Evolutionary conservation across 371 early-diverging fungal genomes (phyloP).

Genomic region (Mucor ambiguus): DNA sequence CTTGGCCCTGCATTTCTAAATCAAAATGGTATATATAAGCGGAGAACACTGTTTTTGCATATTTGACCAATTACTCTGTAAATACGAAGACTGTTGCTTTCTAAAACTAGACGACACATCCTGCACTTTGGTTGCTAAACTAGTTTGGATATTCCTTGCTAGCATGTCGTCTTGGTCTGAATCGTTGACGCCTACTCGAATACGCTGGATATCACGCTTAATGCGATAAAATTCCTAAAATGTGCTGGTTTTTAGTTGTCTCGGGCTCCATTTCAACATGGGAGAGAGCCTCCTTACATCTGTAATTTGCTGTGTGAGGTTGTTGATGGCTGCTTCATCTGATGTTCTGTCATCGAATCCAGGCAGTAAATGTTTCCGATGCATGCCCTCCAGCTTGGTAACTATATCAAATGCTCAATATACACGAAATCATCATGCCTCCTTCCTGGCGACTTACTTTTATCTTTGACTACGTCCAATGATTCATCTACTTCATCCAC

Average conservation of each 20-base stretch:
- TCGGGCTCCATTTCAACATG: too few relatives aligned
- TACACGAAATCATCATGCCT: neutral
- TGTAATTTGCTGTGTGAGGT: slow-evolving; percentile 81
- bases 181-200: slow-evolving; percentile 56
- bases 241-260: neutral
- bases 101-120: slow-evolving; percentile 82
- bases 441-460: slow-evolving; percentile 55
- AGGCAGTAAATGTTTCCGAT: slow-evolving; percentile 89
- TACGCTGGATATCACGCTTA: slow-evolving; percentile 79
- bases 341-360: slow-evolving; percentile 90
- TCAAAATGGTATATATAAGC: slow-evolving; percentile 18
- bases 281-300: slow-evolving; percentile 46
- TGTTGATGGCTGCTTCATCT: slow-evolving; percentile 86
- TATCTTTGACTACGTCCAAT: slow-evolving; percentile 57
- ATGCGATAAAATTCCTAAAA: slow-evolving; percentile 81
- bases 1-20: slow-evolving; percentile 48
- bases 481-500: slow-evolving; percentile 81
- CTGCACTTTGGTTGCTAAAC: slow-evolving; percentile 89
- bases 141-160: slow-evolving; percentile 85
- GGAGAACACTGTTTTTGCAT: slow-evolving; percentile 7
- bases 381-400: slow-evolving; percentile 80
- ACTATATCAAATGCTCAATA: slow-evolving; percentile 47
- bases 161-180: slow-evolving; percentile 71
- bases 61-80: slow-evolving; percentile 67
- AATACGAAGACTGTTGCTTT: slow-evolving; percentile 83